Evolutionary conservation across 495 filamentous ascomycete species (phyloP).

Genomic region (Clavariopsis aquatica): DNA sequence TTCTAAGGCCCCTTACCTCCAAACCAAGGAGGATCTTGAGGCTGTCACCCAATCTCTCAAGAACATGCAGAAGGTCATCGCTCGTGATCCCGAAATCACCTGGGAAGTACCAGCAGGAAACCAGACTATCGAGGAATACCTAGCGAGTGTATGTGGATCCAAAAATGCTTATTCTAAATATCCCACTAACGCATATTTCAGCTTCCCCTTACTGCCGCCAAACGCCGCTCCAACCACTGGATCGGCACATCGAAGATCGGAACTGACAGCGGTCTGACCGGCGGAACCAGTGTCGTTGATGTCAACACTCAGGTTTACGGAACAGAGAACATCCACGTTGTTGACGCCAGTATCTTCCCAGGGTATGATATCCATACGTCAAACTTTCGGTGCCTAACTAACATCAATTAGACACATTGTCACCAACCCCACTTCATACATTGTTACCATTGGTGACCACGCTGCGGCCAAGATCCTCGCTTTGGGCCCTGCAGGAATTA

Average conservation of each 20-base stretch:
- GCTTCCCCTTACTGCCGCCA: conserved; percentile 51
- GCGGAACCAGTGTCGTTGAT: conserved; percentile 71
- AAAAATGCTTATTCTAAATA: not conserved
- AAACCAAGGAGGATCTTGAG: conserved; percentile 54
- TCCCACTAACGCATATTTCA: conserved; percentile 6
- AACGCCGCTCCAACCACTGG: conserved; percentile 70
- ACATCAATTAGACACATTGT: conserved; percentile 43
- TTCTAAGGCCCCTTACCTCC: conserved; percentile 57
- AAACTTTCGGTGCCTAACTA: not conserved
- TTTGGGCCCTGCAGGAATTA: conserved; percentile 33
- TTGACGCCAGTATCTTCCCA: conserved; percentile 66
- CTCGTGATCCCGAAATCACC: conserved; percentile 55
- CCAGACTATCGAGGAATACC: conserved; percentile 55
- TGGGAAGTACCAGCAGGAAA: conserved; percentile 56
- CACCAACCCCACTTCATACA: conserved; percentile 62
- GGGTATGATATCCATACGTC: conserved; percentile 45
- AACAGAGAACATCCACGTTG: conserved; percentile 67
- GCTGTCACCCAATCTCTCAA: conserved; percentile 57
- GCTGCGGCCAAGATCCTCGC: conserved; percentile 58
- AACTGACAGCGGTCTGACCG: conserved; percentile 62
- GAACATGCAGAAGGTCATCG: conserved; percentile 58
- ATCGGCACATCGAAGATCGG: conserved; percentile 66
- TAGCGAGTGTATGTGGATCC: conserved; percentile 43
- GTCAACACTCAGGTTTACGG: conserved; percentile 69
- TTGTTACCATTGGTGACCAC: conserved; percentile 60